Percentiles rank a stretch among this genome's conserved stretches.
These are phyloP conservation scores for Diaporthe capsici DNA, from an alignment of 2,329 filamentous ascomycete species.

Conservation along the genomic window DNA sequence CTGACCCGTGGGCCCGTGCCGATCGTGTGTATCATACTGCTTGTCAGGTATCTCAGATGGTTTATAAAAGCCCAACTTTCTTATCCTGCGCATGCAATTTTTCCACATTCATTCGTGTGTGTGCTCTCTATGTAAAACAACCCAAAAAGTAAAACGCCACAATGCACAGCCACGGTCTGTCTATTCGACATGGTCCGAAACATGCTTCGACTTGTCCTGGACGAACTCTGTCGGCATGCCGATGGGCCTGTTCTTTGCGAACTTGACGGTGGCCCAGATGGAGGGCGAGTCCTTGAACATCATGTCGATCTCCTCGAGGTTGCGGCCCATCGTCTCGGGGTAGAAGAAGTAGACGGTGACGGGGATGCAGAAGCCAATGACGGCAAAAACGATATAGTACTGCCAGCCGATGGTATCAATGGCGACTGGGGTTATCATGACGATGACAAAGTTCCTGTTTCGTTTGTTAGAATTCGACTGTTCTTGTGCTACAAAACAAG, in stretches of 20 bases:
- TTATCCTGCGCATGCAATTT: conserved; percentile 19
- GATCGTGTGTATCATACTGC: conserved; percentile 20
- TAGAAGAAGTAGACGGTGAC: conserved; percentile 60
- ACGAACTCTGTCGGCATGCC: conserved; percentile 41
- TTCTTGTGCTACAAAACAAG: background rate
- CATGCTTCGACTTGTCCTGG: conserved; percentile 37
- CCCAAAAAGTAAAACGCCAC: background rate
- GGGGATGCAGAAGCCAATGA: conserved; percentile 60
- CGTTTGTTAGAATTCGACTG: background rate
- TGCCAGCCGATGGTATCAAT: conserved; percentile 65
- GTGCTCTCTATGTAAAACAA: background rate
- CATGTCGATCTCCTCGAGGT: conserved; percentile 61
- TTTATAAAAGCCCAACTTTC: background rate
- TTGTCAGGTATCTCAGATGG: conserved; percentile 13
- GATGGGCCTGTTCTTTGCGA: conserved; percentile 52
- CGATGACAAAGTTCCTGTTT: conserved; percentile 59
- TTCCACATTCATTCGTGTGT: conserved; percentile 18
- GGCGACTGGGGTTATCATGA: conserved; percentile 61
- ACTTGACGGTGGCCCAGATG: conserved; percentile 53
- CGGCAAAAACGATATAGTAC: conserved; percentile 66
- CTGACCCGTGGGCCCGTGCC: background rate
- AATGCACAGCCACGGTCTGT: background rate
- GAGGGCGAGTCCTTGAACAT: conserved; percentile 59
- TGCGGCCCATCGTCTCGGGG: conserved; percentile 66
- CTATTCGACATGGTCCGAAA: conserved; percentile 31